Evolutionary conservation across 2,329 filamentous ascomycete species (phyloP).

Genomic region (Cordyceps pruinosa): DNA sequence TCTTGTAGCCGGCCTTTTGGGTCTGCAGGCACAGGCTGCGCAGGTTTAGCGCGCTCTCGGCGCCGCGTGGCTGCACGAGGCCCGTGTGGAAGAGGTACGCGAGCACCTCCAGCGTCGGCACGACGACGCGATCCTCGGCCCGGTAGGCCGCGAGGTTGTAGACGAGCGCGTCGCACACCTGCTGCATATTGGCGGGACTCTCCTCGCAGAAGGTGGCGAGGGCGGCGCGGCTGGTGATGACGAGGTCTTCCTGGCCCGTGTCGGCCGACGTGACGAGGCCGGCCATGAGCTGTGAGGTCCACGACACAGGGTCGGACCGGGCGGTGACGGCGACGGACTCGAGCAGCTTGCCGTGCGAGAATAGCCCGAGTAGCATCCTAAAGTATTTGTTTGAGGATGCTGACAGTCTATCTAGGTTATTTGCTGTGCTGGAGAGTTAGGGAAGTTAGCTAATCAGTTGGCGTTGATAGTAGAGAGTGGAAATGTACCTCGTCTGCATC

Average conservation of each 20-base stretch:
- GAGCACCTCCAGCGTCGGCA: conserved; percentile 70
- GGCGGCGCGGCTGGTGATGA: conserved; percentile 61
- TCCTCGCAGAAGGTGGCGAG: conserved; percentile 48
- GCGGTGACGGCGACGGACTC: conserved; percentile 31
- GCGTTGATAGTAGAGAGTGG: not conserved
- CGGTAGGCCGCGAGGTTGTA: conserved; percentile 47
- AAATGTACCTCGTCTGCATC: conserved; percentile 38
- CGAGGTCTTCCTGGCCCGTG: conserved; percentile 68
- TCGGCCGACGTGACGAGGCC: conserved; percentile 69
- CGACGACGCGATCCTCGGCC: conserved; percentile 60
- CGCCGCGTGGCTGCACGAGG: conserved; percentile 29
- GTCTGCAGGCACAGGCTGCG: conserved; percentile 60
- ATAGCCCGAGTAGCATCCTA: conserved; percentile 42
- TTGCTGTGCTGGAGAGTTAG: not conserved
- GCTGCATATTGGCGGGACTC: conserved; percentile 32
- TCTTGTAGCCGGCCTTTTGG: conserved; percentile 77
- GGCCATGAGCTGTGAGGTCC: conserved; percentile 51
- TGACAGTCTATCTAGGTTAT: conserved; percentile 31
- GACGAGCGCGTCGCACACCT: conserved; percentile 45
- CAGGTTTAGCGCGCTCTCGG: conserved; percentile 27
- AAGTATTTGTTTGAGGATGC: conserved; percentile 59
- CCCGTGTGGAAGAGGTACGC: conserved; percentile 68
- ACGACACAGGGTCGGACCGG: conserved; percentile 25
- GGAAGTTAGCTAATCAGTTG: not conserved
- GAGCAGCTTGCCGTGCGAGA: conserved; percentile 30